A percentile compares a stretch with the other conserved stretches of the same genome.
Evolutionary conservation across 345 rosid species (phyloP).

Genomic region (Rhodamnia argentea): DNA sequence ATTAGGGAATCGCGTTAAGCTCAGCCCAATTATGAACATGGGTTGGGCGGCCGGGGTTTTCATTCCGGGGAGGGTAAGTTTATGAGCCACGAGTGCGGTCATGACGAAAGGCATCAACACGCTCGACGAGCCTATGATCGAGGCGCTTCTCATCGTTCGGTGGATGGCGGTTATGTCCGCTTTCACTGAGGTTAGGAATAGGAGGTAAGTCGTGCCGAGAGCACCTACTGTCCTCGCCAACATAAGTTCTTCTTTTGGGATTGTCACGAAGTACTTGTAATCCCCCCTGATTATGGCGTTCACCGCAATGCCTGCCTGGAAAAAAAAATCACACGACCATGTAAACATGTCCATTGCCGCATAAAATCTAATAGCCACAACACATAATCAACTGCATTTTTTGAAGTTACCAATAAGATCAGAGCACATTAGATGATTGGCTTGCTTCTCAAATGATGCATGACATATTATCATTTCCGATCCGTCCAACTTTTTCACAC

Average conservation of each 20-base stretch:
- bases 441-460: neutral
- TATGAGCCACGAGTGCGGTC: neutral
- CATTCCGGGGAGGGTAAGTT: neutral
- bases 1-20: conserved; percentile 6
- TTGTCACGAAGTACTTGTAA: neutral
- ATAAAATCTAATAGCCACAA: neutral
- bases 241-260: neutral
- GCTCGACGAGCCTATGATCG: conserved; percentile 1
- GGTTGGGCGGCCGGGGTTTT: neutral
- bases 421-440: neutral
- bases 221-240: neutral
- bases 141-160: neutral
- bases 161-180: neutral
- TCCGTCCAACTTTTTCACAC: neutral
- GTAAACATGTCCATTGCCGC: neutral
- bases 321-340: neutral
- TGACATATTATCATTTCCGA: neutral
- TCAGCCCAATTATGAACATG: neutral
- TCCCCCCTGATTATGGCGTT: neutral
- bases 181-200: conserved; percentile 16
- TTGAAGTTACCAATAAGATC: neutral
- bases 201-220: neutral
- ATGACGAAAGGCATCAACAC: neutral
- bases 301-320: conserved; percentile 1
- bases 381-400: neutral